Conservation (phyloP, 345 rosid species). For the Kandelia obovata region DNA sequence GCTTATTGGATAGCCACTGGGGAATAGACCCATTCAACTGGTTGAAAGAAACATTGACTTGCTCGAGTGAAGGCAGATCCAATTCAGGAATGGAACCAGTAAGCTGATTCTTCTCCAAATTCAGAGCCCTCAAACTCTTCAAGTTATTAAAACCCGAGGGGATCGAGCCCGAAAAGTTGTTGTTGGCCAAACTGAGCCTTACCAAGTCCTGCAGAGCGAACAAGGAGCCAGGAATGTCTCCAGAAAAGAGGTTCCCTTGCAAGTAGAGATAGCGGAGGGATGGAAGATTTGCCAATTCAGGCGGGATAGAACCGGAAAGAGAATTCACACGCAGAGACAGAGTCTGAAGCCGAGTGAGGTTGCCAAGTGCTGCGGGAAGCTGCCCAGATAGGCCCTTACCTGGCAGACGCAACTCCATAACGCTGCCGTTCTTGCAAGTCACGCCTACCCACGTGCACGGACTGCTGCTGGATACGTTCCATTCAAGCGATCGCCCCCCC, state of each 20-base stretch:
- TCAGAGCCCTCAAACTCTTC: slow-evolving; percentile 33
- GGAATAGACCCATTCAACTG: slow-evolving; percentile 38
- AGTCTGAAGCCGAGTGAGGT: slow-evolving; percentile 52
- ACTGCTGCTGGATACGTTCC: slow-evolving; percentile 14
- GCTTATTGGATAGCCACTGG: slow-evolving; percentile 17
- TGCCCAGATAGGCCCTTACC: slow-evolving; percentile 63
- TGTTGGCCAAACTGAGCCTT: slow-evolving; percentile 30
- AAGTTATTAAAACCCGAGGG: slow-evolving; percentile 29
- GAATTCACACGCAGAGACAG: slow-evolving; percentile 70
- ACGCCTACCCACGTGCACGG: slow-evolving; percentile 59
- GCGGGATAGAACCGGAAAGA: slow-evolving; percentile 67
- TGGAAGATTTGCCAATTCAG: slow-evolving; percentile 56
- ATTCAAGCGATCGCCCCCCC: slow-evolving; percentile 18
- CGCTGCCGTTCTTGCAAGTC: slow-evolving; percentile 41
- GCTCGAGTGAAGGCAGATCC: slow-evolving; percentile 22
- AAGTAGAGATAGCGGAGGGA: slow-evolving; percentile 64
- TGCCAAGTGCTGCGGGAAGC: slow-evolving; percentile 70
- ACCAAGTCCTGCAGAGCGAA: slow-evolving; percentile 33
- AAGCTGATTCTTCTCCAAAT: slow-evolving; percentile 35
- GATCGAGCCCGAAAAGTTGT: slow-evolving; percentile 36
- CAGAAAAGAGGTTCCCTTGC: slow-evolving; percentile 68
- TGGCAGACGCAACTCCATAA: slow-evolving; percentile 62
- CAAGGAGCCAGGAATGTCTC: slow-evolving; percentile 53
- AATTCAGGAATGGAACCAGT: slow-evolving; percentile 38
- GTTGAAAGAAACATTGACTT: slow-evolving; percentile 46